A percentile compares a stretch with the other conserved stretches of the same genome.
These are phyloP conservation scores for Yamadazyma ubonensis DNA, from an alignment of 805 yeast species.

Conservation along the genomic window DNA sequence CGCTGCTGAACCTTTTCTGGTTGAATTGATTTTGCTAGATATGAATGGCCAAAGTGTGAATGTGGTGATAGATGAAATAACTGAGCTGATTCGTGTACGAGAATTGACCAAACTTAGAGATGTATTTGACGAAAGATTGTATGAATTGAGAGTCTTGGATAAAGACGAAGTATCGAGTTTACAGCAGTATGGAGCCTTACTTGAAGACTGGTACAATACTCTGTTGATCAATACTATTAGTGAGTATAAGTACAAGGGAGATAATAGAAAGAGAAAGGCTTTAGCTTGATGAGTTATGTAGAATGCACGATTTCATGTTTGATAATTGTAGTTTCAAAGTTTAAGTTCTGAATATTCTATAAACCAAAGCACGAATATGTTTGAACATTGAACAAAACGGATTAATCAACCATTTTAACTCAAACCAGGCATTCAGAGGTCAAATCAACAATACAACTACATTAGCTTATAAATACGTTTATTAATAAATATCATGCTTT, in stretches of 20 bases:
- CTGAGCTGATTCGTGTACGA: constrained; percentile 17
- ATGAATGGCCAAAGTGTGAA: constrained; percentile 9
- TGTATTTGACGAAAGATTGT: constrained; percentile 25
- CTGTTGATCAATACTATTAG: not conserved
- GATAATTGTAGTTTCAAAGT: no score
- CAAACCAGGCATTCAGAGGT: no score
- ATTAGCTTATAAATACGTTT: constrained; percentile 1
- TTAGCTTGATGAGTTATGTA: not conserved
- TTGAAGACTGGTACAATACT: constrained; percentile 11
- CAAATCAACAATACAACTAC: not conserved
- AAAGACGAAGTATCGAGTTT: constrained; percentile 20
- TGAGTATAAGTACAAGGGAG: not conserved
- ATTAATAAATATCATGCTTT: constrained; percentile 27
- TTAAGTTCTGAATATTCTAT: no score
- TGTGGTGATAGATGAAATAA: constrained; percentile 26
- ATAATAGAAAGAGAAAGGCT: not conserved
- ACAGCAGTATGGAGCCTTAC: constrained; percentile 15
- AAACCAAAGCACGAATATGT: no score
- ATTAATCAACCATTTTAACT: no score
- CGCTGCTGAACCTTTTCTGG: constrained; percentile 6
- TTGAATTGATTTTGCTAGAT: constrained; percentile 13
- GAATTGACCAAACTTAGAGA: constrained; percentile 28
- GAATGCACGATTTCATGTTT: no score
- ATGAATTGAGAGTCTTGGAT: constrained; percentile 23
- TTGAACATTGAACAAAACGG: no score